These are phyloP conservation scores for Diversispora epigaea DNA, from an alignment of 192 early-diverging fungal species.

Conservation along the genomic window DNA sequence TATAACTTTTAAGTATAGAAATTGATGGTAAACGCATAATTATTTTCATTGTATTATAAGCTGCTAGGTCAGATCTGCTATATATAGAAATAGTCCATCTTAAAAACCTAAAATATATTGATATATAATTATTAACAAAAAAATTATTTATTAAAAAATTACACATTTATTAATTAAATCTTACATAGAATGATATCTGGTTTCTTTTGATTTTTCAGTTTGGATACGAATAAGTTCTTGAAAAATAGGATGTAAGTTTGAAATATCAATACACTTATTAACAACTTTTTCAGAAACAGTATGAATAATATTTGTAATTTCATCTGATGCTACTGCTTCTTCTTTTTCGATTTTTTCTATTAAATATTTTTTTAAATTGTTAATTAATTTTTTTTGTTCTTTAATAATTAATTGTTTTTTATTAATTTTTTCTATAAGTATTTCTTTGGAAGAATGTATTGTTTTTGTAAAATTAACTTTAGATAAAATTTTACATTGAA, in stretches of 20 bases:
- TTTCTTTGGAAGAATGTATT: not conserved
- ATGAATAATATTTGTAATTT: too few species aligned
- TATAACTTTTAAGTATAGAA: slow-evolving; percentile 8
- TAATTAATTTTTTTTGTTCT: not conserved
- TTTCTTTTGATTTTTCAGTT: not conserved
- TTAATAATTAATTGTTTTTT: slow-evolving; percentile 7
- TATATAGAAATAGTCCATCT: not conserved
- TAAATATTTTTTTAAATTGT: slow-evolving; percentile 2
- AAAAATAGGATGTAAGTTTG: slow-evolving; percentile 7
- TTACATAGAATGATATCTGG: slow-evolving; percentile 18
- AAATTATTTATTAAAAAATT: too few species aligned
- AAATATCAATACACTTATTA: not conserved
- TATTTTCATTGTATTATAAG: not conserved
- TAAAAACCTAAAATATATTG: slow-evolving; percentile 18
- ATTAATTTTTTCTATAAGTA: not conserved
- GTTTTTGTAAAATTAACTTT: not conserved
- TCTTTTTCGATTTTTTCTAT: slow-evolving; percentile 3
- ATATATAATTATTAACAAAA: slow-evolving; percentile 4
- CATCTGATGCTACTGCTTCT: slow-evolving; percentile 2
- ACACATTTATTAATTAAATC: not conserved
- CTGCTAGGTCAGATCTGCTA: too few species aligned
- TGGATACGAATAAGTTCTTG: slow-evolving; percentile 1
- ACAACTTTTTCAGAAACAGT: too few species aligned
- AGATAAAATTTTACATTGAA: not conserved
- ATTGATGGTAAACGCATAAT: slow-evolving; percentile 5